phyloP scores from a whole-genome alignment of 2,329 filamentous ascomycete genomes.

The Aschersonia sp. region DNA sequence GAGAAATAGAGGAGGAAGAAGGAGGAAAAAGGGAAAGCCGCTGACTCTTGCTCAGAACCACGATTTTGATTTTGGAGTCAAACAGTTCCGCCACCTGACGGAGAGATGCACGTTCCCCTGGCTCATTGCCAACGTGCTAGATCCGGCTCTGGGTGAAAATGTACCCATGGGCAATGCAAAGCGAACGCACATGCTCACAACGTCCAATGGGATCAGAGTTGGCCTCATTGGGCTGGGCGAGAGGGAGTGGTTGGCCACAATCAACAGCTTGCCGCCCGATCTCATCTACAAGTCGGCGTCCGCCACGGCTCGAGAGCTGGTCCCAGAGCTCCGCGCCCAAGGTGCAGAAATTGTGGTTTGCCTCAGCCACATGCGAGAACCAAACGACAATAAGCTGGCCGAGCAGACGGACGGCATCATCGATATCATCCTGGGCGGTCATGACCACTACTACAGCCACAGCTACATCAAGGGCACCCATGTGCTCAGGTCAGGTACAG shows the following conservation, averaged over 20 bases:
- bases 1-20: background rate
- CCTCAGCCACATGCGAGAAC: slow-evolving; percentile 73
- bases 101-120: slow-evolving; percentile 73
- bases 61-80: slow-evolving; percentile 81
- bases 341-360: slow-evolving; percentile 75
- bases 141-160: slow-evolving; percentile 62
- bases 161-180: slow-evolving; percentile 63
- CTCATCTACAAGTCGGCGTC: slow-evolving; percentile 70
- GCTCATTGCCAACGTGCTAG: slow-evolving; percentile 78
- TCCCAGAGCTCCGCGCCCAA: slow-evolving; percentile 55
- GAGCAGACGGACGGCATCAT: slow-evolving; percentile 57
- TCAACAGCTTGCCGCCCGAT: slow-evolving; percentile 71
- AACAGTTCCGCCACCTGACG: slow-evolving; percentile 60
- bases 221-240: slow-evolving; percentile 78
- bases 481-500: slow-evolving; percentile 72
- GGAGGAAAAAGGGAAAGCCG: background rate
- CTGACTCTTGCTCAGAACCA: slow-evolving; percentile 48
- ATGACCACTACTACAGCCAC: slow-evolving; percentile 82
- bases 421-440: slow-evolving; percentile 76
- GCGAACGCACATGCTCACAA: slow-evolving; percentile 61
- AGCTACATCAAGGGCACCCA: slow-evolving; percentile 65
- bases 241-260: slow-evolving; percentile 77
- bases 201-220: slow-evolving; percentile 73
- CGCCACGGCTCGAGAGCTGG: slow-evolving; percentile 59
- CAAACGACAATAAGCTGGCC: slow-evolving; percentile 79